These are phyloP conservation scores for Sphaerobolus stellatus DNA, from an alignment of 1,284 basidiomycete genomes.

Conservation along the genomic window DNA sequence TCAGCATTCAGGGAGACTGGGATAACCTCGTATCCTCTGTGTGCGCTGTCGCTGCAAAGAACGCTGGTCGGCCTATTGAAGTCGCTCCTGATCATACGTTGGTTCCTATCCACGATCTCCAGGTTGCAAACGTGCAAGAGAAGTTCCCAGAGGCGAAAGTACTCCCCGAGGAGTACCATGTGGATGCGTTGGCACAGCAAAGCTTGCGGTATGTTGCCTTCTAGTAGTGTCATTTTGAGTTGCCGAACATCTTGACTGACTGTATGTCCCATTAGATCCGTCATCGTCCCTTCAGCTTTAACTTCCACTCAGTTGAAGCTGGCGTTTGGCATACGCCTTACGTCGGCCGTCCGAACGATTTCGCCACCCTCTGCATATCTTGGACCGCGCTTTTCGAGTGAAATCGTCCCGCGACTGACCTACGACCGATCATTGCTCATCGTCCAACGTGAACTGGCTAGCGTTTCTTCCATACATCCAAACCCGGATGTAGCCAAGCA, in stretches of 20 bases:
- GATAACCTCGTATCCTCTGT: constrained; percentile 40
- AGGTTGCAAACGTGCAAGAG: constrained; percentile 44
- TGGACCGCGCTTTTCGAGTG: constrained; percentile 52
- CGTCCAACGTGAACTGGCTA: constrained; percentile 52
- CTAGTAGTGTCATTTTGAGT: neutral
- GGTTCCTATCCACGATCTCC: constrained; percentile 52
- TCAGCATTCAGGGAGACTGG: constrained; percentile 49
- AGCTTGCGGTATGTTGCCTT: constrained; percentile 42
- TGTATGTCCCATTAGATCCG: constrained; percentile 37
- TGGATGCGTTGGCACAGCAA: constrained; percentile 48
- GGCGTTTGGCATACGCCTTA: constrained; percentile 51
- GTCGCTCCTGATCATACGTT: constrained; percentile 37
- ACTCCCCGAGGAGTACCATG: constrained; percentile 38
- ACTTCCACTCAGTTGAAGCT: constrained; percentile 46
- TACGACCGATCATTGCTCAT: constrained; percentile 55
- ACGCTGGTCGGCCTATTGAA: constrained; percentile 32
- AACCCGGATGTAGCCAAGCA: constrained; percentile 51
- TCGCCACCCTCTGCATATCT: constrained; percentile 54
- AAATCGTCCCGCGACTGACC: constrained; percentile 64
- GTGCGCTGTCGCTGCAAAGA: constrained; percentile 34
- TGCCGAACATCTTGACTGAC: no score
- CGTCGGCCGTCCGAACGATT: constrained; percentile 54
- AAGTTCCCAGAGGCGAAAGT: constrained; percentile 48
- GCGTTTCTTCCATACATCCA: constrained; percentile 43
- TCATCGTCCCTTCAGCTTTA: constrained; percentile 46